Conservation (phyloP, 1,139 yeast genomes). For the Diutina mesorugosa region DNA sequence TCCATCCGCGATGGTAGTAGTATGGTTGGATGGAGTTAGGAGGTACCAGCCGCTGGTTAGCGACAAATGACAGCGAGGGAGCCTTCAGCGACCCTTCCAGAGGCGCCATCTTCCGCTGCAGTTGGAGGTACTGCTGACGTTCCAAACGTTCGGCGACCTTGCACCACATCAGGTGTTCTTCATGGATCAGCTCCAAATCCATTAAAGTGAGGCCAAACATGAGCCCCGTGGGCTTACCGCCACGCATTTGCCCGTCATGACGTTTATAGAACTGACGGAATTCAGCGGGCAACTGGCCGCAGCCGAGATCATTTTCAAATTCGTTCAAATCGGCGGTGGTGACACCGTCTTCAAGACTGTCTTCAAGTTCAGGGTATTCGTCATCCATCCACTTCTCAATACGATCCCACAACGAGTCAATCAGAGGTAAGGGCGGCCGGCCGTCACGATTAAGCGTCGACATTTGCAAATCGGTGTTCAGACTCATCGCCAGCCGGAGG, state of each 20-base stretch:
- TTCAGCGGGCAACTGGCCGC: conserved; percentile 54
- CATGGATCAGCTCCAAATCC: conserved; percentile 59
- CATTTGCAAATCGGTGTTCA: conserved; percentile 21
- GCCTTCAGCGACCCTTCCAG: conserved; percentile 8
- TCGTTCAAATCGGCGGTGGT: conserved; percentile 69
- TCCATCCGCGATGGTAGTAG: conserved; percentile 49
- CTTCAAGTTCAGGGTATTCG: conserved; percentile 70
- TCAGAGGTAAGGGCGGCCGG: conserved; percentile 60
- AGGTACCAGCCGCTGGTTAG: conserved; percentile 44
- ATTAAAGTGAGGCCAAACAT: conserved; percentile 59
- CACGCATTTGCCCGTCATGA: conserved; percentile 75
- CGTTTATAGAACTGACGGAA: conserved; percentile 63
- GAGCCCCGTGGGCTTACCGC: conserved; percentile 66
- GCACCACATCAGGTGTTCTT: conserved; percentile 64
- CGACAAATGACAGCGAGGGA: conserved; percentile 21
- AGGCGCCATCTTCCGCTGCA: conserved; percentile 13
- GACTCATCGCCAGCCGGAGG: conserved; percentile 11
- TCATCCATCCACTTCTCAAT: conserved; percentile 64
- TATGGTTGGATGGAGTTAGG: conserved; percentile 41
- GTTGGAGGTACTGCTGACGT: conserved; percentile 23
- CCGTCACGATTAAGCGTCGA: conserved; percentile 29
- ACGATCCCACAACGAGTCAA: conserved; percentile 61
- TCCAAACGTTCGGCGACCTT: conserved; percentile 46
- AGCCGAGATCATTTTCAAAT: conserved; percentile 57
- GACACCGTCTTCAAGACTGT: conserved; percentile 57